Conservation (phyloP, 1,284 basidiomycete species). For the Leccinum solheimii region DNA sequence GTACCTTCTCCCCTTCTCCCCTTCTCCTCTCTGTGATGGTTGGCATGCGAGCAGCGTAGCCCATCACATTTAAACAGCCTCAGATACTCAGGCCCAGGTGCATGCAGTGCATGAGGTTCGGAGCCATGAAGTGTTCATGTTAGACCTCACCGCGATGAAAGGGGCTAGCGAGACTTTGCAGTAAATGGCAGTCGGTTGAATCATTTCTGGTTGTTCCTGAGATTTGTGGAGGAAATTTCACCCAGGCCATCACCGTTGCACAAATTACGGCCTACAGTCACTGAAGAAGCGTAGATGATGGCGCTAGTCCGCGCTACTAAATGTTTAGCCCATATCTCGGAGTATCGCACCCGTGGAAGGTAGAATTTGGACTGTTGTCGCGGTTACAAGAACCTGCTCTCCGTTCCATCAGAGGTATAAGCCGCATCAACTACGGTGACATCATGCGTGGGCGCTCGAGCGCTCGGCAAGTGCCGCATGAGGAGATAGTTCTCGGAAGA, state of each 20-base stretch:
- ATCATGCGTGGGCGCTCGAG: conserved; percentile 37
- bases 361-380: conserved; percentile 37
- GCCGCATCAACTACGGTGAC: conserved; percentile 45
- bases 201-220: not conserved
- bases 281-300: not conserved
- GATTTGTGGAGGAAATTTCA: not conserved
- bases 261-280: not conserved
- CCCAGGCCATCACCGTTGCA: not conserved
- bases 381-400: conserved; percentile 43
- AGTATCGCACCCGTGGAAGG: conserved; percentile 36
- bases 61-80: not conserved
- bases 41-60: too few relatives aligned
- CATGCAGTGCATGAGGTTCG: not conserved
- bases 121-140: not conserved
- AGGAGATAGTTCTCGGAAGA: conserved; percentile 34
- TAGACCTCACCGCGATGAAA: not conserved
- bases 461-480: conserved; percentile 50
- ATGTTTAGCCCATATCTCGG: not conserved
- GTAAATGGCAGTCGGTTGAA: not conserved
- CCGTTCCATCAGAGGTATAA: conserved; percentile 42
- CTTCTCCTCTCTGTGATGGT: not conserved
- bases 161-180: too few relatives aligned
- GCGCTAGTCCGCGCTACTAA: not conserved
- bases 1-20: too few relatives aligned
- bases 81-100: not conserved